Conservation (phyloP, 257 asterid genomes). For the Capsicum chinense region DNA sequence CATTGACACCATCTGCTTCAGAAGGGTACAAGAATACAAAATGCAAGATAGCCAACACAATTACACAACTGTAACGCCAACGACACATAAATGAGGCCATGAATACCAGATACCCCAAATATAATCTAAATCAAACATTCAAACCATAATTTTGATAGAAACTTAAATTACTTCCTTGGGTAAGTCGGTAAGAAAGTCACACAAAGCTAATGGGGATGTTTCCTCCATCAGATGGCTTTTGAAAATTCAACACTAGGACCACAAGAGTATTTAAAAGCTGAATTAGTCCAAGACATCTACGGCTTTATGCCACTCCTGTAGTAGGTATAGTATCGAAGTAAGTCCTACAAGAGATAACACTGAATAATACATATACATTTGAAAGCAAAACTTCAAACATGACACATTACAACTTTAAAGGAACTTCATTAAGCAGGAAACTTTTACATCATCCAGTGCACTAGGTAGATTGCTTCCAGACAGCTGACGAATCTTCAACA, state of each 20-base stretch:
- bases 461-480: conserved; percentile 3
- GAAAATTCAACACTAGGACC: conserved; percentile 21
- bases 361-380: background rate
- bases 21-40: background rate
- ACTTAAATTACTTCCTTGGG: background rate
- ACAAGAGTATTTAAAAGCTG: background rate
- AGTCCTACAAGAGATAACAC: conserved; percentile 8
- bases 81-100: background rate
- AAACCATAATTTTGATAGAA: background rate
- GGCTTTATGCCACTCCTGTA: background rate
- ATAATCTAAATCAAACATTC: conserved; percentile 14
- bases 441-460: conserved; percentile 17
- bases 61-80: conserved; percentile 16
- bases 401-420: conserved; percentile 4
- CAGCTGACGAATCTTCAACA: background rate
- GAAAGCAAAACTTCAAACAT: background rate
- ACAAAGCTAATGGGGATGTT: conserved; percentile 8
- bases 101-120: background rate
- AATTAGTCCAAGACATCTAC: background rate
- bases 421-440: background rate
- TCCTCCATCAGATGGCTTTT: conserved; percentile 16
- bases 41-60: conserved; percentile 1
- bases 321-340: conserved; percentile 6
- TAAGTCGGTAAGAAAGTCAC: background rate
- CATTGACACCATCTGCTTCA: conserved; percentile 28